Base-by-base conservation (phyloP, 257 asterid genomes). In the Jasminum sambac region DNA sequence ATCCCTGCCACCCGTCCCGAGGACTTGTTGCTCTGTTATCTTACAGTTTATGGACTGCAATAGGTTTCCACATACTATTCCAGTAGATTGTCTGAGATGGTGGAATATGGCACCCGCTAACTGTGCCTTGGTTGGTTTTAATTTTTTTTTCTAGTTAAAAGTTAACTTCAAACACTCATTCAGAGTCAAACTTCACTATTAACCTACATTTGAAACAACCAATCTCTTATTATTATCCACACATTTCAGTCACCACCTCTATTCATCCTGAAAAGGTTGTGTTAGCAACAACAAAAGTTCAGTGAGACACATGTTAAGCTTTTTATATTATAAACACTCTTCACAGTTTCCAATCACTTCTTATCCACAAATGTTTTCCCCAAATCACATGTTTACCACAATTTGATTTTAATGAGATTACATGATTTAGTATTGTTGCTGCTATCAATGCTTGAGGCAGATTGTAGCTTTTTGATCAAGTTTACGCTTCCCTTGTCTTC, bases 401-500 rank as follows among this genome's bases (percentile, higher is more conserved):
- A 4, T 55, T 55, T 55, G 36, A 55, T 21, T 55, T 11, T 11
- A 10, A 21, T 19, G n/a, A 55, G 2, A 30, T 55, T 6, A 11
- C 8, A 0, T 3, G 11, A 55, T 23, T 23, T 55, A 21, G 8
- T 19, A 0, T 34, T 6, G 13, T 21, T 60, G 34, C 17, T 1
- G 46, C 26, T 37, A 16, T 57, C 0, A 6, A 21, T 25, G 52
- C 58, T 61, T 39, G 41, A 69, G 74, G 62, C 52, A 24, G 23
- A 7, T 30, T 5, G 1, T 67, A n/a, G n/a, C 69, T 61, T 62
- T 67, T 40, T 14, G 9, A 11, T 58, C 2, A 8, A 73, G 40
- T 43, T 65, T 78, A 70, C 17, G 37, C 67, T 25, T 16, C 36
- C 41, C 19, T 5, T 44, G 39, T 17, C 57, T 64, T 76, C 19